phyloP scores from a whole-genome alignment of 1,284 basidiomycete species.

The Pyrrhoderma lamaoense region DNA sequence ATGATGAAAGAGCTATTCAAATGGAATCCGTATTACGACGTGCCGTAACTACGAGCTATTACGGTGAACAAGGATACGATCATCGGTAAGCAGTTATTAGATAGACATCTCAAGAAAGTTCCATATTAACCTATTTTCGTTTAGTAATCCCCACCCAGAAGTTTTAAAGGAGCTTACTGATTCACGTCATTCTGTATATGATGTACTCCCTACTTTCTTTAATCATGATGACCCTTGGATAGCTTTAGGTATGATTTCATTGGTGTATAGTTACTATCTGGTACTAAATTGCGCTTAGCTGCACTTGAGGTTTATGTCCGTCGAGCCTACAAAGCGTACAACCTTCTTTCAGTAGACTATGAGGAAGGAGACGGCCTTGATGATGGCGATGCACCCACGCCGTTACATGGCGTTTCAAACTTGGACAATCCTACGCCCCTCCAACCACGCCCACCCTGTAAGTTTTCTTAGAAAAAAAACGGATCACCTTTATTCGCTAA shows the following conservation, averaged over 20 bases:
- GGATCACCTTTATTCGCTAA: slow-evolving; percentile 12
- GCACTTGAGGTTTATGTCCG: slow-evolving; percentile 95
- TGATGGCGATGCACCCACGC: slow-evolving; percentile 71
- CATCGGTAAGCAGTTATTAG: slow-evolving; percentile 39
- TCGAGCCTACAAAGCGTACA: slow-evolving; percentile 94
- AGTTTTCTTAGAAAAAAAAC: slow-evolving; percentile 12
- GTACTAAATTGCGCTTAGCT: no score
- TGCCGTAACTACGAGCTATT: slow-evolving; percentile 81
- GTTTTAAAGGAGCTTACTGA: slow-evolving; percentile 91
- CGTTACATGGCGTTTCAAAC: slow-evolving; percentile 90
- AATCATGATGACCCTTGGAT: slow-evolving; percentile 80
- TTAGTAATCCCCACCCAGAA: slow-evolving; percentile 74
- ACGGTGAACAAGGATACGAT: slow-evolving; percentile 75
- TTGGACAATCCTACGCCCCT: slow-evolving; percentile 78
- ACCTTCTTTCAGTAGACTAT: slow-evolving; percentile 86
- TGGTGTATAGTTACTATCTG: background rate
- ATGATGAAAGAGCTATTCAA: slow-evolving; percentile 88
- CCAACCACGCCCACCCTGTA: slow-evolving; percentile 63
- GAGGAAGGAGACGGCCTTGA: slow-evolving; percentile 80
- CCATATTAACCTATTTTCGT: background rate
- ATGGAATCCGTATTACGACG: slow-evolving; percentile 92
- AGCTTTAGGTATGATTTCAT: slow-evolving; percentile 58
- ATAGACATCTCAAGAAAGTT: background rate
- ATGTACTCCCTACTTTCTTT: slow-evolving; percentile 96
- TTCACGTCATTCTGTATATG: slow-evolving; percentile 94